Conservation (phyloP, 202 grass and related monocot species). For the Schoenoplectus triqueter region DNA sequence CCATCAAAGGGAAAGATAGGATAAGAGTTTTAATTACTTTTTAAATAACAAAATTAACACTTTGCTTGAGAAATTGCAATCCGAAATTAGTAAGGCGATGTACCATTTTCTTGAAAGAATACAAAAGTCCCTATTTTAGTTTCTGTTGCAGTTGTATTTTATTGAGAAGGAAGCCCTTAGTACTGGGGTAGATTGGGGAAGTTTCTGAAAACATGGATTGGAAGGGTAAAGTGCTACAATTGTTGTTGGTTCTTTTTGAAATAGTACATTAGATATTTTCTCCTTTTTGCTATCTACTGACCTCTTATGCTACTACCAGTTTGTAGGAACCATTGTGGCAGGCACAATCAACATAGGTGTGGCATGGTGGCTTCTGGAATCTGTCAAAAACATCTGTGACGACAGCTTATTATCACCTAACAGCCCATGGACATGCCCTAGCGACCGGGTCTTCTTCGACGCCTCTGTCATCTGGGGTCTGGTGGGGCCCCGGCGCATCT, state of each 20-base stretch:
- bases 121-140: background rate
- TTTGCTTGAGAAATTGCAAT: background rate
- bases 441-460: slow-evolving; percentile 85
- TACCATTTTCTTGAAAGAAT: background rate
- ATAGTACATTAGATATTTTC: background rate
- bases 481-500: slow-evolving; percentile 75
- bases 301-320: slow-evolving; percentile 25
- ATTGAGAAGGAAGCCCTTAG: background rate
- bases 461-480: slow-evolving; percentile 89
- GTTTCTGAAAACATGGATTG: background rate
- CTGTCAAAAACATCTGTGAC: slow-evolving; percentile 68
- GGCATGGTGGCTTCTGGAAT: slow-evolving; percentile 79
- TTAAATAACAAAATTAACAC: background rate
- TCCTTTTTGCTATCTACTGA: background rate
- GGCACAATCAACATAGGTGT: slow-evolving; percentile 70
- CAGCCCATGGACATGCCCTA: slow-evolving; percentile 86
- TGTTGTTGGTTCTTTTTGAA: background rate
- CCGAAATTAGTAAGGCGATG: background rate
- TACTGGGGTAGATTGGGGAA: background rate
- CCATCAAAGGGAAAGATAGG: background rate
- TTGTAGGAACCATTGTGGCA: slow-evolving; percentile 64
- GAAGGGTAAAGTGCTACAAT: background rate
- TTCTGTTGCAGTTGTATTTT: background rate
- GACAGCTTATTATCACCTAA: slow-evolving; percentile 51
- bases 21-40: background rate